Evolutionary conservation across 306 rosid species (phyloP).

Genomic region (Malus fusca): DNA sequence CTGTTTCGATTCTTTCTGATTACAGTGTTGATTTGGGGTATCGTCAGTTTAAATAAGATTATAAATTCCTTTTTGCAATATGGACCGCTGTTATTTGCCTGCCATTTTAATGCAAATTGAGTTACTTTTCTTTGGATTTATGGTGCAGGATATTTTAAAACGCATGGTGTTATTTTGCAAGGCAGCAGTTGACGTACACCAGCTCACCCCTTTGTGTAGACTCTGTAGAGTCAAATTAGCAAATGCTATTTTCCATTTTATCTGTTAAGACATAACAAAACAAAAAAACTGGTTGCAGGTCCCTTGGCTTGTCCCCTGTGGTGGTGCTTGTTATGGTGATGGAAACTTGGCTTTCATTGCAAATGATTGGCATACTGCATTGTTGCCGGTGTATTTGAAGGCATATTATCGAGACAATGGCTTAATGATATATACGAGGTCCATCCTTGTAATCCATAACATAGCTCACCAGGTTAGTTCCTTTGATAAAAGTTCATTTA

Average conservation of each 20-base stretch:
- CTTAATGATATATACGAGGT: conserved; percentile 70
- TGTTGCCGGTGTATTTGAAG: conserved; percentile 88
- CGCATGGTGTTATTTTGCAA: conserved; percentile 91
- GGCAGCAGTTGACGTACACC: conserved; percentile 82
- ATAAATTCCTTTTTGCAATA: neutral
- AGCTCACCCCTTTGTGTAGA: neutral
- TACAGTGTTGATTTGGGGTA: neutral
- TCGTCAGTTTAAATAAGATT: neutral
- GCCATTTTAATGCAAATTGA: conserved; percentile 20
- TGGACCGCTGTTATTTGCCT: conserved; percentile 12
- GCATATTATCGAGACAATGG: conserved; percentile 83
- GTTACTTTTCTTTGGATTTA: conserved; percentile 26
- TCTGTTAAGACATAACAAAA: neutral
- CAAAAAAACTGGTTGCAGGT: conserved; percentile 44
- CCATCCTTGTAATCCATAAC: conserved; percentile 91
- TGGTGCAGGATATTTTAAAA: conserved; percentile 73
- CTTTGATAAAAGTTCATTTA: neutral
- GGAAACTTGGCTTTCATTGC: conserved; percentile 93
- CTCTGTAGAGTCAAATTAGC: neutral
- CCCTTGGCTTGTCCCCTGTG: conserved; percentile 95
- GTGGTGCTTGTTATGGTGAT: conserved; percentile 94
- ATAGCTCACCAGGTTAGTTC: conserved; percentile 88
- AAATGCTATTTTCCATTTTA: neutral
- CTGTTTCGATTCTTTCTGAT: neutral
- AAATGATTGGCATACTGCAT: conserved; percentile 97